Evolutionary conservation across 192 early-diverging fungal genomes (phyloP).

Genomic region (Podila clonocystis): DNA sequence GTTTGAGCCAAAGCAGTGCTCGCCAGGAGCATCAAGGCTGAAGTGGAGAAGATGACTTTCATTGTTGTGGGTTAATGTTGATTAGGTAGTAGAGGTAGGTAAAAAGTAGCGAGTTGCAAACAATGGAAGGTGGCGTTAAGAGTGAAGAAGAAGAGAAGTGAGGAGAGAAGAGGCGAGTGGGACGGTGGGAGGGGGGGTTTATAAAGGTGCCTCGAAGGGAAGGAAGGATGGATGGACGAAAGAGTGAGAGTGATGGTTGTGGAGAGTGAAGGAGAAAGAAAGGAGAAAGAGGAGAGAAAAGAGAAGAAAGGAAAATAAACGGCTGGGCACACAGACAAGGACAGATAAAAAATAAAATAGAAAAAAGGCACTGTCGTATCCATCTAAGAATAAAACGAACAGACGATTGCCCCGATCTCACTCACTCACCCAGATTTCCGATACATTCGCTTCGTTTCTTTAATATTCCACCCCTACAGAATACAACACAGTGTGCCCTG

Average conservation of each 20-base stretch:
- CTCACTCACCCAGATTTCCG: too few species aligned
- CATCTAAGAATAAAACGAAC: not conserved
- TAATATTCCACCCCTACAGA: too few species aligned
- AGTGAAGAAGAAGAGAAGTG: not conserved
- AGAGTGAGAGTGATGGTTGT: not conserved
- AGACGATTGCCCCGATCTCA: too few species aligned
- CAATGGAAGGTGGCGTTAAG: not conserved
- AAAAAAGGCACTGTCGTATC: not conserved
- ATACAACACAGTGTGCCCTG: too few species aligned
- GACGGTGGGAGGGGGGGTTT: too few species aligned
- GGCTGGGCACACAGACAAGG: not conserved
- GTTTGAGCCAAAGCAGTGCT: constrained; percentile 2
- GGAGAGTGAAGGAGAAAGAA: constrained; percentile 7
- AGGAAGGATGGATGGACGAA: not conserved
- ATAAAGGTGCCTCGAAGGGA: not conserved
- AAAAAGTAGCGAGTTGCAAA: not conserved
- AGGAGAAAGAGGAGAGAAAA: constrained; percentile 2
- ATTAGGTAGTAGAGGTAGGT: not conserved
- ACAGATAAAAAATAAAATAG: not conserved
- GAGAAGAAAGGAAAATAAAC: constrained; percentile 7
- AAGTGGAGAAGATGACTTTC: constrained; percentile 19
- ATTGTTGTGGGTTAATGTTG: constrained; percentile 5
- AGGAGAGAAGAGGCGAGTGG: not conserved
- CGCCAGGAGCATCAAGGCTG: constrained; percentile 11
- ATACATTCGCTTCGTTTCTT: too few species aligned